Evolutionary conservation across 208 protist genomes (phyloP), one percentile per base, ranked within the genome.

Genomic region (Acanthamoeba royreba): DNA sequence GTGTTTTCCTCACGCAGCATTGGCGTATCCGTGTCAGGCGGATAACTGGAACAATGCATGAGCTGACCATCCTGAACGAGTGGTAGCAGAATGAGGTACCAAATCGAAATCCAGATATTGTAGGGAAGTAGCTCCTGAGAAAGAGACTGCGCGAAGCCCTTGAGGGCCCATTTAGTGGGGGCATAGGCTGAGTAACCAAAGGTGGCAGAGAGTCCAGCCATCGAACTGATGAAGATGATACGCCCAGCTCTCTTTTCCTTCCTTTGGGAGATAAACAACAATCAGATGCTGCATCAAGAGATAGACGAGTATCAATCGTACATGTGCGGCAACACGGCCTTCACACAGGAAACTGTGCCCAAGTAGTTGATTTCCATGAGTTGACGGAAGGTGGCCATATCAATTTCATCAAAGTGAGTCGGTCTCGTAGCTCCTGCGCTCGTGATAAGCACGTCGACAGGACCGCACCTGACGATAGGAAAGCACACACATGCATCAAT

Each of bases 361-460:
- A 95, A 17, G 83, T 95, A 95, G 77, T 95, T 95, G 19, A 95
- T 58, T 35, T 95, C 89, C 92, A 95, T 93, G 28, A 77, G 47
- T 33, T 66, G 35, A 17, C 53, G 52, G 86, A 95, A 95, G 40
- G 40, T 77, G 28, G 43, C 79, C 9, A 94, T 13, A 40, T 52
- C 31, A 17, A 93, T 58, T 38, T 95, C 66, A 17, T 94, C 92
- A 88, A 95, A 95, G 86, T 90, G 66, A 7, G 69, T 83, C 8
- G 94, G 94, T 22, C 47, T 43, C 22, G 94, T 61, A 17, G 91
- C 94, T 0, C 94, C 94, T 7, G 94, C 94, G 31, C 66, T 66
- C n/a, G 85, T 87, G 91, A 95, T 92, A 3, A 95, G 53, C n/a
- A 93, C 86, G 40, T 95, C 94, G 49, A 88, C 89, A 52, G 88